phyloP scores from a whole-genome alignment of 345 rosid genomes.

The thale cress (Arabidopsis thaliana) region TAIR10.1 NC_003070.9:2015501-2016000 shows the following conservation, averaged over 20 bases:
- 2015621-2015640: neutral
- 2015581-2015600: neutral
- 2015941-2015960: neutral
- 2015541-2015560: neutral
- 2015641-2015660: neutral
- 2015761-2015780: neutral
- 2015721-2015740: neutral
- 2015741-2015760: neutral
- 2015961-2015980: no score
- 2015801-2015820: neutral
- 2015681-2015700: neutral
- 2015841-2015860: neutral
- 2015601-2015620: neutral
- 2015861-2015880: neutral
- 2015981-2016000: neutral
- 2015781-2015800: neutral
- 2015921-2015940: neutral
- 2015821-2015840: neutral
- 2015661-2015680: neutral
- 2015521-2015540: neutral
- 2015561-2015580: neutral
- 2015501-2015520: neutral
- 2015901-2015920: neutral
- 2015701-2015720: neutral
- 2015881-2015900: neutral